phyloP scores from a whole-genome alignment of 1,139 yeast species.

The Blastobotrys apis region DNA sequence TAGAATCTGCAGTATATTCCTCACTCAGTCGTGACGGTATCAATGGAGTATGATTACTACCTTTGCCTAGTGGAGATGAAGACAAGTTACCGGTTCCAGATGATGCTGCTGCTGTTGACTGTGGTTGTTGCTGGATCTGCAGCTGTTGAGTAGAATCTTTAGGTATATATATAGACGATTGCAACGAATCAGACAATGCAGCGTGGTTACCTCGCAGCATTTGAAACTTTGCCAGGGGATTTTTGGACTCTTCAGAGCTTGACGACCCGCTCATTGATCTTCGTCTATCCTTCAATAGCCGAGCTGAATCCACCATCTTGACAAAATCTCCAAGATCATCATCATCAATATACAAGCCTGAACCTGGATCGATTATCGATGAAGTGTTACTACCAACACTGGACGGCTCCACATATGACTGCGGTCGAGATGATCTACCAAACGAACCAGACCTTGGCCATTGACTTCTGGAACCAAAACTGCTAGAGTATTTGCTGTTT shows the following conservation, averaged over 20 bases:
- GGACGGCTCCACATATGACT: conserved; percentile 25
- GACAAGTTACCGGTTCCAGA: conserved; percentile 17
- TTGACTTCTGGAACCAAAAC: conserved; percentile 31
- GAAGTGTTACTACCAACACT: conserved; percentile 26
- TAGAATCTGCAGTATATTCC: conserved; percentile 28
- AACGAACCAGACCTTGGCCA: conserved; percentile 28
- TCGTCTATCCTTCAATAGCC: conserved; percentile 6
- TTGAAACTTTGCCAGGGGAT: conserved; percentile 45
- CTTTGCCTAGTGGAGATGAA: conserved; percentile 39
- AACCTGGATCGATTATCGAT: conserved; percentile 33
- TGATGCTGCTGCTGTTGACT: too few species aligned
- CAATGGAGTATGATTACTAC: conserved; percentile 34
- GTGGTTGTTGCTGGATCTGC: conserved; percentile 2
- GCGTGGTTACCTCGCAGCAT: conserved; percentile 45
- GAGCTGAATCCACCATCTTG: conserved; percentile 64
- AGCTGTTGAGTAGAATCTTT: conserved; percentile 8
- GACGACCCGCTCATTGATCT: conserved; percentile 1
- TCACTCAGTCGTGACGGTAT: conserved; percentile 36
- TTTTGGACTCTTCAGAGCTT: conserved; percentile 12
- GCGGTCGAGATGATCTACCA: conserved; percentile 21
- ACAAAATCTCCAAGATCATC: conserved; percentile 81
- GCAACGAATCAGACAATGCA: conserved; percentile 39
- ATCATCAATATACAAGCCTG: conserved; percentile 41
- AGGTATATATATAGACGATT: conserved; percentile 23
- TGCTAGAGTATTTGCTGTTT: conserved; percentile 30